Evolutionary conservation across 2,329 filamentous ascomycete genomes (phyloP).

Genomic region (Trichoderma sp.): DNA sequence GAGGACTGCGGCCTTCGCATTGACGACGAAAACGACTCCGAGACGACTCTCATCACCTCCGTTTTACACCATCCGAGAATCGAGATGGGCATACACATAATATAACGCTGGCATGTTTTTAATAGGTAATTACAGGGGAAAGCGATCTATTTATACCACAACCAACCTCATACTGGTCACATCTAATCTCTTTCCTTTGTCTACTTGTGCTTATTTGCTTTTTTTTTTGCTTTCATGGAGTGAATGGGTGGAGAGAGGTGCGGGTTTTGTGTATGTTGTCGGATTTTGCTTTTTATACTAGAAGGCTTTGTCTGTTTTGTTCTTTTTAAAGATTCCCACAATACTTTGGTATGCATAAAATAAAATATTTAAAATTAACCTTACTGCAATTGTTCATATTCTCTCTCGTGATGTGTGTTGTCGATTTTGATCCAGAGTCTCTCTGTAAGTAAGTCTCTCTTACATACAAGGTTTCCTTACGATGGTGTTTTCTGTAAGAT

Average conservation of each 20-base stretch:
- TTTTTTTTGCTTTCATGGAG: no score
- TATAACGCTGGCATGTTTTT: conserved; percentile 17
- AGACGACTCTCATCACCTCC: conserved; percentile 7
- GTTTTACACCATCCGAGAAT: neutral
- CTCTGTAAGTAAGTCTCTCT: no score
- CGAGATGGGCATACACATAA: neutral
- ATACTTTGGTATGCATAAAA: neutral
- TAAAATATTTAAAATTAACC: neutral
- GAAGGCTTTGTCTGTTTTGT: neutral
- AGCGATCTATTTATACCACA: conserved; percentile 18
- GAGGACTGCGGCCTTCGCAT: neutral
- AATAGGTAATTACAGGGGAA: conserved; percentile 9
- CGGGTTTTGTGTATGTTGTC: neutral
- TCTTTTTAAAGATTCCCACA: neutral
- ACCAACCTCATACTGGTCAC: neutral
- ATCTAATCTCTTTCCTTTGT: neutral
- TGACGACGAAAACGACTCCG: conserved; percentile 8
- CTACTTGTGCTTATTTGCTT: neutral
- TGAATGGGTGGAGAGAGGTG: neutral
- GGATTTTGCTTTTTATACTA: neutral
- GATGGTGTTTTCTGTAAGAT: neutral
- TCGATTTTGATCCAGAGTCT: no score
- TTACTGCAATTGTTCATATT: neutral
- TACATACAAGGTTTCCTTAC: neutral
- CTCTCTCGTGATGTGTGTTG: neutral